Base-by-base conservation (phyloP, 1,284 basidiomycete genomes). In the Moesziomyces globuligerus region DNA sequence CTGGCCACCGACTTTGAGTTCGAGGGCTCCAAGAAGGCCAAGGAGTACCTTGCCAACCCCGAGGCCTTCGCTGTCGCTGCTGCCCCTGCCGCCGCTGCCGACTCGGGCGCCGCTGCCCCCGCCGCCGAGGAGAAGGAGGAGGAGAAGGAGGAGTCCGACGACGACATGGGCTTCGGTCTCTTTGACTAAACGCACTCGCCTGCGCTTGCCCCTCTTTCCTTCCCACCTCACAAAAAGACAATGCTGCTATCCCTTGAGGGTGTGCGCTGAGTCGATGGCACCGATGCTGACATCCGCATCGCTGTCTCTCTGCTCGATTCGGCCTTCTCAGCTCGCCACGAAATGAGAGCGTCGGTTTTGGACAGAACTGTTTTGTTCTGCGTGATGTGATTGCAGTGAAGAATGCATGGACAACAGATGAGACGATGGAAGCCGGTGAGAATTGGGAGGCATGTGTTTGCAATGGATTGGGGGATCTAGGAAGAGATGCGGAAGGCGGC, bases 1-100 rank as follows among this genome's bases (percentile, higher is more conserved):
- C 85, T 99, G 73, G 90, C 88, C 59, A 97, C 95, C 76, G 95
- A 98, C 55, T 95, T 93, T 89, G 89, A 90, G 71, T 98, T 98
- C 84, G 93, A 96, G 83, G 93, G 90, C 70, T 87, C 91, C 62
- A 91, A 91, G 83, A 93, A 97, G 91, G 89, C 91, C 85, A 97
- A 97, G 88, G 94, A 92, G 84, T 92, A 90, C 86, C 89, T 98
- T 76, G 94, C 91, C 83, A 96, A 98, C 88, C 94, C 94, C 59
- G 93, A 96, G 73, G 94, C 94, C 28, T 98, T 94, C 83, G 93
- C 91, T 60, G 90, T 86, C 67, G 91, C 90, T 45, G 90, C 91
- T 53, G 86, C 90, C 48, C 86, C 87, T 72, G 88, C 87, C 53
- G 87, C 86, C 34, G 86, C 85, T 20, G 86, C 85, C 38, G 85